phyloP scores from a whole-genome alignment of 2,329 filamentous ascomycete species.

The Ophiognomonia clavigignenti-juglandacearum region DNA sequence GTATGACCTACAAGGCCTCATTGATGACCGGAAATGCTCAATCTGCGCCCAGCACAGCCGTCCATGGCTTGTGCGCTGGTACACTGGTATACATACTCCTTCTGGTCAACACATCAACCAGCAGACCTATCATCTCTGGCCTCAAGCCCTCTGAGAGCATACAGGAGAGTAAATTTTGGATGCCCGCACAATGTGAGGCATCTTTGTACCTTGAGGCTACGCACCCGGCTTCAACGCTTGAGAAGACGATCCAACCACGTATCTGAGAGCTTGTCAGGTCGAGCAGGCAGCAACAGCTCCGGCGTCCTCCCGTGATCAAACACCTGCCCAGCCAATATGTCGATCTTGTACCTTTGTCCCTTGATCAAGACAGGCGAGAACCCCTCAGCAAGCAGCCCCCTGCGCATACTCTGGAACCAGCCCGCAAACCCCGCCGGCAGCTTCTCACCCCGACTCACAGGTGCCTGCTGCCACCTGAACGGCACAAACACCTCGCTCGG shows the following conservation, averaged over 20 bases:
- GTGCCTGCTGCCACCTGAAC: slow-evolving; percentile 18
- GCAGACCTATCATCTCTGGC: no score
- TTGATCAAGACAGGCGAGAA: slow-evolving; percentile 47
- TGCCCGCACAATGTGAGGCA: no score
- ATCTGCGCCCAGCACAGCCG: no score
- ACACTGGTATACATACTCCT: no score
- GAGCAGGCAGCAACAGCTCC: slow-evolving; percentile 44
- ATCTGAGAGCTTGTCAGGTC: slow-evolving; percentile 7
- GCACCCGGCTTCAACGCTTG: not conserved
- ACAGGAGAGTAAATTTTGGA: no score
- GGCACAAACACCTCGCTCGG: slow-evolving; percentile 33
- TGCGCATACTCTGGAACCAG: slow-evolving; percentile 48
- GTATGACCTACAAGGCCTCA: no score
- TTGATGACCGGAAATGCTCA: no score
- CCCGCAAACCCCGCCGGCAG: slow-evolving; percentile 36
- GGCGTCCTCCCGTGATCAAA: slow-evolving; percentile 55
- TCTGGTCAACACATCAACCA: no score
- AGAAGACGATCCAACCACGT: not conserved
- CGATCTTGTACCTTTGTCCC: slow-evolving; percentile 49
- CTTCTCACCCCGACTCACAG: slow-evolving; percentile 29
- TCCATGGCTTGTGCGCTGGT: no score
- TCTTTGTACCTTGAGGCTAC: not conserved
- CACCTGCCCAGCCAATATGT: slow-evolving; percentile 52
- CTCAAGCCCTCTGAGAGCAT: no score
- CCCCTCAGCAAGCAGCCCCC: slow-evolving; percentile 52